Evolutionary conservation across 2,329 filamentous ascomycete genomes (phyloP).

Genomic region (Fusarium pseudograminearum): DNA sequence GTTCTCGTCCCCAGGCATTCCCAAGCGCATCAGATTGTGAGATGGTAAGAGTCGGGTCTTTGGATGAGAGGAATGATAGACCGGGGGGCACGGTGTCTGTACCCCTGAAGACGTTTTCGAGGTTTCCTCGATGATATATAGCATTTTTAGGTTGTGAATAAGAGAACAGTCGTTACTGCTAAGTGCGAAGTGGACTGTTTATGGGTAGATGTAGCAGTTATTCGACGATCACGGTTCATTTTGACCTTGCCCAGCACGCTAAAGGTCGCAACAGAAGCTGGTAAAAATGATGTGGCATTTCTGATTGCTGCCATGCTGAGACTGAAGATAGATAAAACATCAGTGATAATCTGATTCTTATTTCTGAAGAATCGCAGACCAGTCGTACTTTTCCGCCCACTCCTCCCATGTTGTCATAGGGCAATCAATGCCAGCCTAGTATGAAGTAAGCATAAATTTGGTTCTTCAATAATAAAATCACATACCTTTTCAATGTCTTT

Average conservation of each 20-base stretch:
- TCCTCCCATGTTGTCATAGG: constrained; percentile 56
- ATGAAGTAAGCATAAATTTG: neutral
- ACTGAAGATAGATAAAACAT: too few relatives aligned
- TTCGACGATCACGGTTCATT: too few relatives aligned
- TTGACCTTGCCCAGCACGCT: too few relatives aligned
- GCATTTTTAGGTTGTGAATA: too few relatives aligned
- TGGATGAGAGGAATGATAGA: neutral
- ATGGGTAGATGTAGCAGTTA: too few relatives aligned
- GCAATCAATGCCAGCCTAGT: constrained; percentile 59
- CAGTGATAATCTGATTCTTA: neutral
- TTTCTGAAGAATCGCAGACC: constrained; percentile 43
- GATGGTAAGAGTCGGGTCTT: too few relatives aligned
- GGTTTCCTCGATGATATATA: neutral
- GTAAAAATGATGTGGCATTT: too few relatives aligned
- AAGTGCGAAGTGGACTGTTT: too few relatives aligned
- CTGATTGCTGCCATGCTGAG: neutral
- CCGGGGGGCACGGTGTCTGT: neutral
- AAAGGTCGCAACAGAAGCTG: too few relatives aligned
- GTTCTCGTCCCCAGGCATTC: too few relatives aligned
- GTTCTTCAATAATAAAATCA: rapidly evolving
- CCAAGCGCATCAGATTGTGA: too few relatives aligned
- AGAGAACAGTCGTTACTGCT: too few relatives aligned
- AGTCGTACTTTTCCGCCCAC: constrained; percentile 54
- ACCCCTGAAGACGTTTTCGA: neutral
- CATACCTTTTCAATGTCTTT: constrained; percentile 59